phyloP scores from a whole-genome alignment of 208 protist genomes.

The Leishmania guyanensis region DNA sequence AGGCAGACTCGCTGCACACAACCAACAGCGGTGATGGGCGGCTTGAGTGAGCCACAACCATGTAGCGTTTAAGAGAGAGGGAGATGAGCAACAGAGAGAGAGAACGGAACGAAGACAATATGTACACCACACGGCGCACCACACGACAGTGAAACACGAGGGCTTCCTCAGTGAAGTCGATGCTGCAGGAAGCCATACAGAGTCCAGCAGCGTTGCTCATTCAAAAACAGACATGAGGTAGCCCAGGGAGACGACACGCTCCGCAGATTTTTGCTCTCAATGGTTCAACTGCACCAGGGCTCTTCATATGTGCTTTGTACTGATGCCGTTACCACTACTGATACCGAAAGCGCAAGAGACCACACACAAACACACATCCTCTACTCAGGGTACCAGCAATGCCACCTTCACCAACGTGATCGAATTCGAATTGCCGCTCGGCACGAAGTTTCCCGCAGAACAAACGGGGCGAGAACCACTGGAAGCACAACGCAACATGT shows the following conservation, averaged over 20 bases:
- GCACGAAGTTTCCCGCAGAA: not conserved
- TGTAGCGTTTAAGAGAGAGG: not conserved
- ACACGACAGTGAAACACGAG: not conserved
- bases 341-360: not conserved
- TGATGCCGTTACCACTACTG: not conserved
- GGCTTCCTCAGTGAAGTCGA: not conserved
- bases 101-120: not conserved
- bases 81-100: slow-evolving; percentile 22
- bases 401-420: not conserved
- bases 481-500: not conserved
- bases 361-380: not conserved
- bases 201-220: not conserved
- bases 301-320: not conserved
- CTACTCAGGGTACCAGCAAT: not conserved
- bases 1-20: not conserved
- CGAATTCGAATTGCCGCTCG: not conserved
- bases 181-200: not conserved
- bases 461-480: not conserved
- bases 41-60: not conserved
- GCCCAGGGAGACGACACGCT: not conserved
- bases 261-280: not conserved
- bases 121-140: not conserved
- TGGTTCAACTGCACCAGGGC: not conserved
- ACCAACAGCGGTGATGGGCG: no score
- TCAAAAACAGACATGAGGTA: not conserved